Evolutionary conservation across 2,329 filamentous ascomycete species (phyloP), one percentile per base, ranked within the genome.

Genomic region (Aspergillus viridinutans): DNA sequence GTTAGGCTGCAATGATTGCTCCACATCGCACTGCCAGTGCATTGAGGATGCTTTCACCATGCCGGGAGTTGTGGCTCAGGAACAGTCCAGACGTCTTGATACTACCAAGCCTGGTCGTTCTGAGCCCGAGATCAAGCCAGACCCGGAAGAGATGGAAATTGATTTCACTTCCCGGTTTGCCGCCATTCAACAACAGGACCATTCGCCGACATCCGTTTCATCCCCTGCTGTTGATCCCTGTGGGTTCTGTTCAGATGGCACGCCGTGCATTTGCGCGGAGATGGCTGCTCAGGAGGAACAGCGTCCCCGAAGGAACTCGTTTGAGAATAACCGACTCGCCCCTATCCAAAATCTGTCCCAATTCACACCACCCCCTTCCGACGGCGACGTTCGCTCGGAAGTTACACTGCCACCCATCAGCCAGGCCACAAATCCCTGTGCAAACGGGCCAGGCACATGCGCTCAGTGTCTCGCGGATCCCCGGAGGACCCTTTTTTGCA

Each of bases 241-340:
- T 70, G 90, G 90, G 6, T 94, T 94, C 75, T 94, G 90, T 74
- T 85, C 87, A 60, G 89, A 92, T 58, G 89, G 89, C 4, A 92
- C 88, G 0, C 90, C 90, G 65, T 94, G 90, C 68, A 85, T 92
- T 62, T 94, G 90, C 72, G 90, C 89, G 25, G 90, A 92, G 62
- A 79, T 81, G 74, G 76, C 77, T 3, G 76, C 76, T 7, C 77
- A 78, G 57, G 71, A 72, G 61, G 71, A 72, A 61, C 67, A 67
- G 59, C 71, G 61, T 57, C 68, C 58, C 61, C 53, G 78, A 78
- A 60, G 82, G 83, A 71, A 80, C 77, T 29, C 64, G 1, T 70
- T 70, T 29, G 70, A 74, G 56, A 69, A 67, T 53, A 74, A 70
- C 54, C 72, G 72, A 35, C 72, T 80, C 26, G 72, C 78, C 38